These are phyloP conservation scores for Hamamelis virginiana DNA, from an alignment of 164 flowering plant species.

Conservation along the genomic window DNA sequence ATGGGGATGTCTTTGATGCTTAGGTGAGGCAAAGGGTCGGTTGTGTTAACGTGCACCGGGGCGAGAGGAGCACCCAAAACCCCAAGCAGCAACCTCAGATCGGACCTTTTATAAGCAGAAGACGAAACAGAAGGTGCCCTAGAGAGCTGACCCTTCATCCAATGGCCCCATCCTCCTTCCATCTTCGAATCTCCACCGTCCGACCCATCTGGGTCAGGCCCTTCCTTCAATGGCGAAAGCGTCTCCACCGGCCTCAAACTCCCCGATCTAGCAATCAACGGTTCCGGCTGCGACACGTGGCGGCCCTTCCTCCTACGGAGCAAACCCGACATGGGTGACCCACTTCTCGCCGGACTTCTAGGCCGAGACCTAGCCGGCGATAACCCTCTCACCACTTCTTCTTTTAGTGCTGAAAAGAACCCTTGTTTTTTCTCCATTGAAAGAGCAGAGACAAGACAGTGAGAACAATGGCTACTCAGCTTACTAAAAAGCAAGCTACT, in stretches of 20 bases:
- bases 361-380: conserved; percentile 74
- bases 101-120: conserved; percentile 50
- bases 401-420: conserved; percentile 79
- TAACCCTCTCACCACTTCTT: conserved; percentile 74
- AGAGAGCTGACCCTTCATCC: conserved; percentile 83
- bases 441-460: background rate
- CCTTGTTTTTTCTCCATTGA: conserved; percentile 85
- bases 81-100: conserved; percentile 70
- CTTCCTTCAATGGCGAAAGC: conserved; percentile 79
- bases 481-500: conserved; percentile 9
- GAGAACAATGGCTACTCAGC: background rate
- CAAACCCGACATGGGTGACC: conserved; percentile 56
- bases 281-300: conserved; percentile 43
- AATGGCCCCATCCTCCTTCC: conserved; percentile 72
- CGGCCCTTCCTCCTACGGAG: conserved; percentile 46
- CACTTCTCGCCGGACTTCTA: conserved; percentile 55
- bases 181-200: conserved; percentile 47
- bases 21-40: conserved; percentile 60
- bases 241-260: conserved; percentile 72
- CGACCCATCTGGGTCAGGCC: conserved; percentile 68
- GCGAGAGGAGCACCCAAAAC: conserved; percentile 79
- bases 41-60: conserved; percentile 59
- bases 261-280: conserved; percentile 67
- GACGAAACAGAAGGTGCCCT: conserved; percentile 60
- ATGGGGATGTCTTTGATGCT: conserved; percentile 69